Percentiles rank a stretch among this genome's conserved stretches.
These are phyloP conservation scores for Paxillus ammoniavirescens DNA, from an alignment of 768 basidiomycete genomes.

Conservation along the genomic window DNA sequence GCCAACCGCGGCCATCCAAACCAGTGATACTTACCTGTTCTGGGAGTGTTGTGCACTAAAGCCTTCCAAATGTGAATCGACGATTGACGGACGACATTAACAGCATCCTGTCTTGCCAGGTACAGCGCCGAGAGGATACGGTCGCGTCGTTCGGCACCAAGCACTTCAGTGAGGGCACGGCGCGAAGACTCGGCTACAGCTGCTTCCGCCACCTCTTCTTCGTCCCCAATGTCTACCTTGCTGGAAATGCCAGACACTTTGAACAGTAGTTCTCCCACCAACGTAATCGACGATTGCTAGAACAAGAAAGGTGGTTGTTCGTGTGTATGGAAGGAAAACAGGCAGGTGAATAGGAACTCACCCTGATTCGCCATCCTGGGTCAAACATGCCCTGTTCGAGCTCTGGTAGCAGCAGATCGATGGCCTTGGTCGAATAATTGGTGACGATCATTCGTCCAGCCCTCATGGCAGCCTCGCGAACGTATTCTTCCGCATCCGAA, in stretches of 20 bases:
- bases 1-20: neutral
- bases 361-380: slow-evolving; percentile 90
- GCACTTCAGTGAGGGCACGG: slow-evolving; percentile 80
- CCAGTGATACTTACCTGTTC: slow-evolving; percentile 60
- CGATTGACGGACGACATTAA: slow-evolving; percentile 84
- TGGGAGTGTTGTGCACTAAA: slow-evolving; percentile 89
- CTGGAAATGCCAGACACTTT: slow-evolving; percentile 94
- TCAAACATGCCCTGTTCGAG: slow-evolving; percentile 96
- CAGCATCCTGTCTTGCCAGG: slow-evolving; percentile 90
- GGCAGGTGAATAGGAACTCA: slow-evolving; percentile 35
- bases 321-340: neutral
- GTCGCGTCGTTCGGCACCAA: slow-evolving; percentile 87
- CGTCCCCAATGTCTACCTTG: slow-evolving; percentile 76
- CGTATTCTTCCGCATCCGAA: slow-evolving; percentile 91
- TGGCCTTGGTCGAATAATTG: slow-evolving; percentile 89
- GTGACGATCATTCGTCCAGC: slow-evolving; percentile 98
- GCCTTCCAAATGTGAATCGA: slow-evolving; percentile 99
- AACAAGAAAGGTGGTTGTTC: slow-evolving; percentile 9
- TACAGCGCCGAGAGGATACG: slow-evolving; percentile 89
- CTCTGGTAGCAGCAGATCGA: slow-evolving; percentile 91
- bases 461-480: slow-evolving; percentile 95
- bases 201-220: slow-evolving; percentile 63
- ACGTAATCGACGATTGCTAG: slow-evolving; percentile 92
- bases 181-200: slow-evolving; percentile 75
- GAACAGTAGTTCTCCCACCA: slow-evolving; percentile 95